A percentile compares a stretch with the other conserved stretches of the same genome.
These are phyloP conservation scores for Diaporthe sp. DNA, from an alignment of 2,329 filamentous ascomycete species.

Conservation along the genomic window DNA sequence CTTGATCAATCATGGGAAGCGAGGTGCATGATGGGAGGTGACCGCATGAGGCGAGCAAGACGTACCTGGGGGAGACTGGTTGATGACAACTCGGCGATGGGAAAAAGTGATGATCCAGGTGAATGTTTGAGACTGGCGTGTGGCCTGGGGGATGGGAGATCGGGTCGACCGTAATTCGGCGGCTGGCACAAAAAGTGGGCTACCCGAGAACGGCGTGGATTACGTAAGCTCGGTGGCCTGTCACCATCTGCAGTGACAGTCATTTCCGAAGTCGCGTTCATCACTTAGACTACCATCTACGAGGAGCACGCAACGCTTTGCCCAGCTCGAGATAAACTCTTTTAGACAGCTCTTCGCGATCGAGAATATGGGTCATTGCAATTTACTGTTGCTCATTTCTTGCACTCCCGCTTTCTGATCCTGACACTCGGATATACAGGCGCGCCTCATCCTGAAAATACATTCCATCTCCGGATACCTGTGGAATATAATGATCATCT, in stretches of 20 bases:
- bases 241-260: background rate
- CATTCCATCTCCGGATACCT: background rate
- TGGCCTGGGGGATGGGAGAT: slow-evolving; percentile 22
- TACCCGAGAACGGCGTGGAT: background rate
- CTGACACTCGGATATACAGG: background rate
- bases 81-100: slow-evolving; percentile 33
- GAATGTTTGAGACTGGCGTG: slow-evolving; percentile 27
- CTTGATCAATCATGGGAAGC: slow-evolving; percentile 2
- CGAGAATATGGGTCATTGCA: background rate
- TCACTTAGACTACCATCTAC: background rate
- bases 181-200: slow-evolving; percentile 24
- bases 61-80: slow-evolving; percentile 36
- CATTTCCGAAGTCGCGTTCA: background rate
- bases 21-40: slow-evolving; percentile 9
- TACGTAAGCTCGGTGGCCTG: background rate
- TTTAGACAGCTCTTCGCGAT: background rate
- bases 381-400: background rate
- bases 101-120: slow-evolving; percentile 40
- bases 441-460: background rate
- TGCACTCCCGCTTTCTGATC: background rate
- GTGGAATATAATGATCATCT: background rate
- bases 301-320: background rate
- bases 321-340: background rate
- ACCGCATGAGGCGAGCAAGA: slow-evolving; percentile 22
- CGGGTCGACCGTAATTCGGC: slow-evolving; percentile 25